Percentiles rank a stretch among this genome's conserved stretches.
Evolutionary conservation across 139 green algal species (phyloP).

Genomic region (Pleodorina starrii): DNA sequence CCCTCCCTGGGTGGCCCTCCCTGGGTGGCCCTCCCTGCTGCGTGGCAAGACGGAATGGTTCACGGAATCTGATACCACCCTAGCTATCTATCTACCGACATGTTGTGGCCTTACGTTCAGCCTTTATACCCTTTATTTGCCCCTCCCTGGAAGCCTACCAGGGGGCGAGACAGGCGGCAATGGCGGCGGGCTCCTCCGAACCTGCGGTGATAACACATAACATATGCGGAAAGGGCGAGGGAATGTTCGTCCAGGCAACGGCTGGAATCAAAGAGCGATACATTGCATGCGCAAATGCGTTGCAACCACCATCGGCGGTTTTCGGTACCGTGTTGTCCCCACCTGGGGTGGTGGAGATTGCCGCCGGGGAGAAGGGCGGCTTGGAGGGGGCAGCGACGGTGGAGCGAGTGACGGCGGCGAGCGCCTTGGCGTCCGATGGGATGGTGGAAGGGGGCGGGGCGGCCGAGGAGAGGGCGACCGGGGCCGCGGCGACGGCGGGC

Average conservation of each 20-base stretch:
- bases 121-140: too few relatives aligned
- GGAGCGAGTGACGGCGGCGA: too few relatives aligned
- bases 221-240: background rate
- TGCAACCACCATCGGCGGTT: background rate
- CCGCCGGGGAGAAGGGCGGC: background rate
- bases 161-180: background rate
- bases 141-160: background rate
- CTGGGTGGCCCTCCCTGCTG: background rate
- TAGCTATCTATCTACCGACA: too few relatives aligned
- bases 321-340: background rate
- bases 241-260: background rate
- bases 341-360: background rate
- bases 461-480: too few relatives aligned
- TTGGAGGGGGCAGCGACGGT: background rate
- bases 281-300: background rate
- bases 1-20: too few relatives aligned
- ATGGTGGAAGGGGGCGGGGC: too few relatives aligned
- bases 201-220: background rate
- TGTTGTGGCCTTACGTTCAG: too few relatives aligned
- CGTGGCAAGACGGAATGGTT: background rate
- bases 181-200: background rate
- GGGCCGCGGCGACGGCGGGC: too few relatives aligned
- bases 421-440: too few relatives aligned
- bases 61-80: too few relatives aligned
- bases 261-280: background rate